Evolutionary conservation across 306 rosid species (phyloP).

Genomic region (Begonia fuchsioides): DNA sequence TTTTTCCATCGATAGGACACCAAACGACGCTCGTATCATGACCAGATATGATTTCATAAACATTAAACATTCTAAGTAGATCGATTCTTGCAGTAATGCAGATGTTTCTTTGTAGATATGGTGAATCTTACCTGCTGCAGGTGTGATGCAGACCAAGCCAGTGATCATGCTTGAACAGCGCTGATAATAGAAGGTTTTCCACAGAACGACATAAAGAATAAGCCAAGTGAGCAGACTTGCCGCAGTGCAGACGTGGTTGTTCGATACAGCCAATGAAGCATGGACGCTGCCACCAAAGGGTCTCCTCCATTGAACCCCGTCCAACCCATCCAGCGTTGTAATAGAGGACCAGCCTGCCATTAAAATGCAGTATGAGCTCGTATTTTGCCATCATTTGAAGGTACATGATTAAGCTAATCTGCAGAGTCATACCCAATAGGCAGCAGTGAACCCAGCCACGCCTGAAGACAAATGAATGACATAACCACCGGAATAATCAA

Average conservation of each 20-base stretch:
- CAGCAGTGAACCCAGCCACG: slow-evolving; percentile 35
- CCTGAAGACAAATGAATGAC: slow-evolving; percentile 38
- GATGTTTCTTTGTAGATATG: no score
- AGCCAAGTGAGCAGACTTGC: slow-evolving; percentile 38
- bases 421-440: slow-evolving; percentile 21
- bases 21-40: not conserved
- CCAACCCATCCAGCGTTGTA: slow-evolving; percentile 37
- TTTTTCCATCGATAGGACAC: not conserved
- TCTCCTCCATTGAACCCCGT: slow-evolving; percentile 39
- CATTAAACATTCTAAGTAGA: no score
- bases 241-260: slow-evolving; percentile 35
- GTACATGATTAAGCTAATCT: not conserved
- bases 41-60: no score
- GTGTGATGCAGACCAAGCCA: slow-evolving; percentile 35
- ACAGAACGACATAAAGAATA: slow-evolving; percentile 22
- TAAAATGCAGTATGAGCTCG: not conserved
- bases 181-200: slow-evolving; percentile 34
- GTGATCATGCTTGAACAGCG: slow-evolving; percentile 41
- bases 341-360: slow-evolving; percentile 28
- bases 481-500: slow-evolving; percentile 31
- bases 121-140: no score
- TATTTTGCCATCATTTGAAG: not conserved
- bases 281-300: slow-evolving; percentile 26
- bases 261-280: slow-evolving; percentile 31
- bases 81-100: no score